Conservation (phyloP, 2,329 filamentous ascomycete species). For the Penicillium sp. region DNA sequence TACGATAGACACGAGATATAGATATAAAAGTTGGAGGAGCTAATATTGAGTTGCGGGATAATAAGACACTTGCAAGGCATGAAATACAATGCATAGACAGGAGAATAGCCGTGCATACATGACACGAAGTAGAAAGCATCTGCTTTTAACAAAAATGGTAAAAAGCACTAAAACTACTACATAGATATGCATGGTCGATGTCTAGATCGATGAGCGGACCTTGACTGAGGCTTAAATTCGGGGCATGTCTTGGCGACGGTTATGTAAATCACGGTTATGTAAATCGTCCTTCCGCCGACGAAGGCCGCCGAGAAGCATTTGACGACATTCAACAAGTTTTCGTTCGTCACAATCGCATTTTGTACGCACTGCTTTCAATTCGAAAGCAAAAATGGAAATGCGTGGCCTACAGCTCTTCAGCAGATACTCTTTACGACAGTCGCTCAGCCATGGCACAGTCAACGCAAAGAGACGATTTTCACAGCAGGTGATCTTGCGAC, state of each 20-base stretch:
- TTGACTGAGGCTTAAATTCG: not conserved
- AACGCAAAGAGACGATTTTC: slow-evolving; percentile 29
- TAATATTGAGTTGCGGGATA: no score
- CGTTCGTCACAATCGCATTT: not conserved
- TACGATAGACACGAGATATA: not conserved
- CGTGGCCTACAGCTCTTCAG: slow-evolving; percentile 3
- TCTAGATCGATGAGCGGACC: no score
- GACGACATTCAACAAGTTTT: not conserved
- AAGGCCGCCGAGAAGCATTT: not conserved
- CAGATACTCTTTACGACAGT: slow-evolving; percentile 1
- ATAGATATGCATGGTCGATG: no score
- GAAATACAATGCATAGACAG: not conserved
- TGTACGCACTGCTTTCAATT: not conserved
- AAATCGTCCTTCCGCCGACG: not conserved
- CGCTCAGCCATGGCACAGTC: slow-evolving; percentile 18
- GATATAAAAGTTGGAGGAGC: not conserved
- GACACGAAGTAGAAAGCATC: not conserved
- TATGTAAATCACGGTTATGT: not conserved
- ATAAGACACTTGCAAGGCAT: not conserved
- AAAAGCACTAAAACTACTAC: no score
- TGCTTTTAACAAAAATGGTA: no score
- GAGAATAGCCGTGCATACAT: no score
- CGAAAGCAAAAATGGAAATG: not conserved
- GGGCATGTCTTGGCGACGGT: not conserved
- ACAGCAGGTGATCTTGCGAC: slow-evolving; percentile 24